Evolutionary conservation across 2,329 filamentous ascomycete genomes (phyloP), one percentile per base, ranked within the genome.

Genomic region (Paraconiothyrium sp.): DNA sequence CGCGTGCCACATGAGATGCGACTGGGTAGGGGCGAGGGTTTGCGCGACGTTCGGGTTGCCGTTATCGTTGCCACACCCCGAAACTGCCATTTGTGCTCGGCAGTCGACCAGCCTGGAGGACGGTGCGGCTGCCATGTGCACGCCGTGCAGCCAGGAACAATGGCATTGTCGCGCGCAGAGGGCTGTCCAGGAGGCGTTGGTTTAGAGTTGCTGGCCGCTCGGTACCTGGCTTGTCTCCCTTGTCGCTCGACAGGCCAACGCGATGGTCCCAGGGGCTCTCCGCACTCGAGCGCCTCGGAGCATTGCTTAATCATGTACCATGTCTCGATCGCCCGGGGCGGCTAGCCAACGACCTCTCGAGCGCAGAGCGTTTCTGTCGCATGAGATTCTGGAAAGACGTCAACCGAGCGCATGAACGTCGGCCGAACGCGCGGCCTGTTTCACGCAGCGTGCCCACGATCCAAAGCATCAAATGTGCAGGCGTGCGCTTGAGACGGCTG

Each of bases 191-290:
- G 37, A 58, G 71, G 68, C 64, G 75, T 78, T 69, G 65, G 70
- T 71, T 74, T 77, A 78, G 72, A 76, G 75, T 77, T 76, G 62
- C 63, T 68, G 57, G 64, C 72, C 51, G 67, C 65, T 74, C 73
- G 73, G 72, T 76, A 72, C 73, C 73, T 76, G 72, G 70, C 60
- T 67, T 70, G 66, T 76, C 67, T 70, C 74, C 75, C 75, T 75
- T 69, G 74, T 76, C 72, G 65, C 64, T 67, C 71, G 70, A 67
- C 67, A 72, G 71, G 71, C 69, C 71, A 73, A 70, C 70, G 57
- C 61, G 66, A 69, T 74, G 74, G 67, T 71, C 64, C 70, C 74
- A 75, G 74, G 75, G 74, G 67, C 70, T 76, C 76, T 78, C 76
- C 76, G 69, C 75, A 76, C 62, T 69, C 70, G 68, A 66, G 73